phyloP scores from a whole-genome alignment of 352 stramenopile species.

The Globisporangium sylvaticum region DNA sequence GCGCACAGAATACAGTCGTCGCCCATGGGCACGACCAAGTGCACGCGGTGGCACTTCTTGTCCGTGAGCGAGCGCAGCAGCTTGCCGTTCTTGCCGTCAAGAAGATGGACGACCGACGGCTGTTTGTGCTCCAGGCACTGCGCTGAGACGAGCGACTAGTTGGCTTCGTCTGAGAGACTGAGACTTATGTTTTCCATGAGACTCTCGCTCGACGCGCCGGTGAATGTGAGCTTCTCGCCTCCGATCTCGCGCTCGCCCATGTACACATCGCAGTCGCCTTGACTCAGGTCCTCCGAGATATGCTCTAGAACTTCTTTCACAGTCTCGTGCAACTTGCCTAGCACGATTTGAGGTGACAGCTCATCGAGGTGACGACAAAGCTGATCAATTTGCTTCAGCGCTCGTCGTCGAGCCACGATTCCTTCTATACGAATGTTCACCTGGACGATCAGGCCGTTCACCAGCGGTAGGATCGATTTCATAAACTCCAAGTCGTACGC shows the following conservation, averaged over 20 bases:
- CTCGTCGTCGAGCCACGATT: constrained; percentile 35
- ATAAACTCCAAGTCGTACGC: constrained; percentile 61
- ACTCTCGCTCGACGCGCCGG: constrained; percentile 34
- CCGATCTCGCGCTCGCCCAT: constrained; percentile 33
- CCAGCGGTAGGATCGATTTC: constrained; percentile 26
- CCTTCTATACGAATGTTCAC: constrained; percentile 48
- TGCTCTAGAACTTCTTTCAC: constrained; percentile 28
- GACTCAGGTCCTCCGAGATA: constrained; percentile 27
- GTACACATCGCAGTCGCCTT: constrained; percentile 39
- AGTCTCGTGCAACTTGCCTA: constrained; percentile 19
- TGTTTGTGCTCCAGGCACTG: constrained; percentile 42
- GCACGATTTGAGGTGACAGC: constrained; percentile 4
- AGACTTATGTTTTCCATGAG: constrained; percentile 43
- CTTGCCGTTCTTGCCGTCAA: constrained; percentile 20
- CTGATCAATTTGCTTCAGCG: constrained; percentile 20
- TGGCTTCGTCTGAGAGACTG: constrained; percentile 22
- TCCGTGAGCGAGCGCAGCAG: constrained; percentile 24
- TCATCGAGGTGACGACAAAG: constrained; percentile 15
- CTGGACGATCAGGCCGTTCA: constrained; percentile 40
- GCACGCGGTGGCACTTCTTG: constrained; percentile 33
- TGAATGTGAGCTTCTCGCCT: constrained; percentile 14
- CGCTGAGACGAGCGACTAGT: constrained; percentile 33
- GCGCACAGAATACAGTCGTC: constrained; percentile 53
- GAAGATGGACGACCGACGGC: constrained; percentile 26
- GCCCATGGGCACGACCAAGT: constrained; percentile 38